Base-by-base conservation (phyloP, 2,329 filamentous ascomycete genomes). In the Trichoderma aggressivum region DNA sequence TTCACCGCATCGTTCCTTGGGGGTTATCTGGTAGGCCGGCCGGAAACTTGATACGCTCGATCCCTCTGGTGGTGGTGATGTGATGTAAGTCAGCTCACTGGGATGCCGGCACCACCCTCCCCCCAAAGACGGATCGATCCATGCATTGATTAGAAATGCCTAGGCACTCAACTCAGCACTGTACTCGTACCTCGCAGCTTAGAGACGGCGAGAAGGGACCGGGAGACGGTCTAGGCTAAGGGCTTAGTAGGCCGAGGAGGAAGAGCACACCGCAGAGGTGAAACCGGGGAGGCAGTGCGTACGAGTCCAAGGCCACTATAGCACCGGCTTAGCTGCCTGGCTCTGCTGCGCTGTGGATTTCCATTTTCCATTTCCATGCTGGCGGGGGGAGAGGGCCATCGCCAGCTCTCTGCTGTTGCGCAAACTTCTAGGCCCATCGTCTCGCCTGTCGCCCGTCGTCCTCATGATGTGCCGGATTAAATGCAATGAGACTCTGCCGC, bases 401-500 rank as follows among this genome's bases (percentile, higher is more conserved):
- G 5, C 47, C 47, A 53, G 47, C 47, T 53, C 11, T 21, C 34
- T 28, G 34, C 24, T n/a, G 36, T 26, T 26, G 60, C 30, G 30
- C 61, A 34, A 34, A 24, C 30, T 11, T 66, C 28, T 56, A 30
- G 28, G 21, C 55, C 56, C 36, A n/a, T 61, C 43, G 26, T 61
- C 26, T 53, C 28, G 47, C 32, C 43, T 43, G 61, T 32, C 24
- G 64, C 21, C 55, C 6, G 28, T 11, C 43, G 64, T 32, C 36
- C 39, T 61, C 65, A 60, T 69, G 65, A 53, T 53, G 39, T 36
- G 56, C 39, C 26, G 56, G 55, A 59, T 32, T 11, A 50, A 34
- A 69, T 61, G 65, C 65, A 69, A 59, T 68, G 65, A 28, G 55
- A 68, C 65, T 68, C 65, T 60, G 24, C 56, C 47, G 16, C 26